These are phyloP conservation scores for Blastobotrys muscicola DNA, from an alignment of 805 yeast genomes.

Conservation along the genomic window DNA sequence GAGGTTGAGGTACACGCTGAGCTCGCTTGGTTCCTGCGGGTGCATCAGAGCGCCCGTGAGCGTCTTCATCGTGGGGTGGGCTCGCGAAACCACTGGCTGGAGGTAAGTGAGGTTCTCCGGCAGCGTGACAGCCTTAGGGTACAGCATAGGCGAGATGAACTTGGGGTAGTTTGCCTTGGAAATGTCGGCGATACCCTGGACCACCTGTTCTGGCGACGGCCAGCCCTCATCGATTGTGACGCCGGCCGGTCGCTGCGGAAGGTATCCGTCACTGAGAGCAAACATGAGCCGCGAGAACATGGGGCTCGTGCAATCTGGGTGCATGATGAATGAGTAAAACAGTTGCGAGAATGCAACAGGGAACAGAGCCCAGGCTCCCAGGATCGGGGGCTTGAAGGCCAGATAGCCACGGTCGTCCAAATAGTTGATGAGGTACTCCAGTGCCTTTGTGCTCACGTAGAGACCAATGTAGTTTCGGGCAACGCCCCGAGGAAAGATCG, in stretches of 20 bases:
- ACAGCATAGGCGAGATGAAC: conserved; percentile 24
- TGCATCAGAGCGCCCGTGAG: conserved; percentile 27
- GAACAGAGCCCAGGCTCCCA: conserved; percentile 32
- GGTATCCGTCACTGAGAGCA: conserved; percentile 22
- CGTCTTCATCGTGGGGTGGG: conserved; percentile 26
- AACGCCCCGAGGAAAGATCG: conserved; percentile 20
- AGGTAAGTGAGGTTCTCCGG: conserved; percentile 12
- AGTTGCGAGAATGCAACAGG: conserved; percentile 33
- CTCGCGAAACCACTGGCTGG: conserved; percentile 21
- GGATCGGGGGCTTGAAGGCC: conserved; percentile 28
- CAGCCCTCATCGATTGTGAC: conserved; percentile 24
- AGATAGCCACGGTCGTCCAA: conserved; percentile 27
- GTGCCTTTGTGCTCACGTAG: conserved; percentile 25
- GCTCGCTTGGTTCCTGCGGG: conserved; percentile 22
- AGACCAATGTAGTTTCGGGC: conserved; percentile 24
- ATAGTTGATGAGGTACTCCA: conserved; percentile 28
- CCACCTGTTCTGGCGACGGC: conserved; percentile 25
- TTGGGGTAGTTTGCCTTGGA: conserved; percentile 26
- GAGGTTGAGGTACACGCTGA: conserved; percentile 18
- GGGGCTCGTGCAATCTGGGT: conserved; percentile 28
- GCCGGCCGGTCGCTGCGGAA: conserved; percentile 23
- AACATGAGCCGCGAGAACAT: conserved; percentile 24
- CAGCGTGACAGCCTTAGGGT: conserved; percentile 16
- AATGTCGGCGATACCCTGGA: conserved; percentile 25
- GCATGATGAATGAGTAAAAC: conserved; percentile 26